Base-by-base conservation (phyloP, 2,329 filamentous ascomycete species). In the Botrytis tulipae region DNA sequence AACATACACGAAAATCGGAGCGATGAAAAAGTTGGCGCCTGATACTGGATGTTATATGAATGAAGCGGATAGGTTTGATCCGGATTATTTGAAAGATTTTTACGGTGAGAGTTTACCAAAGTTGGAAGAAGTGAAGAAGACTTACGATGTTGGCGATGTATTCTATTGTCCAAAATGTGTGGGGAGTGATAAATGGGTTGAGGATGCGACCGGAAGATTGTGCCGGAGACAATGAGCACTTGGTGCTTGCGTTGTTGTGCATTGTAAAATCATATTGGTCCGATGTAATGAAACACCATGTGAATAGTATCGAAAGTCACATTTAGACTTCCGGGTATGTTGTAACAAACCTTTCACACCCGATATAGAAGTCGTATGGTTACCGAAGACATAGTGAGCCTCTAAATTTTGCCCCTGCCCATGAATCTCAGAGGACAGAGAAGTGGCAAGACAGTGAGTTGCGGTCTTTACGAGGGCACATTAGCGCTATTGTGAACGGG, bases 1-100 rank as follows among this genome's bases (percentile, higher is more conserved):
- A 25, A 75, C 74, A 12, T 71, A 75, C 25, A 74, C 67, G 8
- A 76, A 76, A 60, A 60, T 72, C 14, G 73, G 73, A 75, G 80
- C 80, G 14, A 76, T 82, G 10, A 81, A 82, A 72, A 78, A 76
- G 6, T 75, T 85, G 25, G 82, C 83, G 2, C 84, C 83, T 1
- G 76, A 81, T 60, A 83, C 81, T 10, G 84, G 84, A 5, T 80
- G 80, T 5, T 85, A 85, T 76, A 81, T 84, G 77, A 85, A 85
- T 71, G 84, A 85, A 76, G 83, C 80, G 20, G 80, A 84, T 75
- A 71, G 78, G 1, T 75, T 81, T 32, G 81, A 84, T 70, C 79
- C 81, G 3, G 74, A 82, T 42, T 82, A 78, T 46, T 76, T 77
- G 10, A 3, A 78, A 48, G 76, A 79, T 3, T 84, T 84, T 71